These are phyloP conservation scores for Plasmodium reichenowi DNA, from an alignment of 169 alveolate genomes.

Conservation along the genomic window DNA sequence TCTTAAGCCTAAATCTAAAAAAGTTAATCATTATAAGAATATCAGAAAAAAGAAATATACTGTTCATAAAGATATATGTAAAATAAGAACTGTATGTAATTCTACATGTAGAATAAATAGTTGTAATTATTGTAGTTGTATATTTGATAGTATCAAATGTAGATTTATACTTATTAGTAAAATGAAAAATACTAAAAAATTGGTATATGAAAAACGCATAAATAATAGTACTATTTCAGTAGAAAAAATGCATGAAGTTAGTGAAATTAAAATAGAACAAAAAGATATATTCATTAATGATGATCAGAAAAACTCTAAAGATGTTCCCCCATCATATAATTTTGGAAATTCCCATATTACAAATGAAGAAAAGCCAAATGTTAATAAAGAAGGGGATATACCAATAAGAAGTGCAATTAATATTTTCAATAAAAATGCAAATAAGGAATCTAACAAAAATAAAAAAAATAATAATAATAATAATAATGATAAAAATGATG, in stretches of 20 bases:
- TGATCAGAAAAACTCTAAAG: neutral
- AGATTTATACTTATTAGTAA: conserved; percentile 4
- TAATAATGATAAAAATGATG: neutral
- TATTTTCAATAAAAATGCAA: neutral
- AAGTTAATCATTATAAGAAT: neutral
- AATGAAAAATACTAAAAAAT: neutral
- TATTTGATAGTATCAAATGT: neutral
- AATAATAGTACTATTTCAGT: neutral
- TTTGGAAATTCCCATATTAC: too few relatives aligned
- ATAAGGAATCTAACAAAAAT: too few relatives aligned
- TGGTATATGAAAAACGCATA: neutral
- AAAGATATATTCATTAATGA: neutral
- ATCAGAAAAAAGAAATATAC: neutral
- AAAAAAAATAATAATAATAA: neutral
- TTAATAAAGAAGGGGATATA: too few relatives aligned
- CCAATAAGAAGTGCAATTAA: neutral
- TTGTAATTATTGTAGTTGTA: conserved; percentile 2
- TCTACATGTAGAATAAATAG: neutral
- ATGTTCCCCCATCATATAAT: too few relatives aligned
- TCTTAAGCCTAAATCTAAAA: neutral
- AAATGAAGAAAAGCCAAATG: too few relatives aligned
- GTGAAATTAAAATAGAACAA: neutral
- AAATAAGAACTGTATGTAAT: neutral
- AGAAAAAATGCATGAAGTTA: neutral
- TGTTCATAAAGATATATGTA: conserved; percentile 22